phyloP scores from a whole-genome alignment of 1,284 basidiomycete species.

The Sporisorium scitamineum region DNA sequence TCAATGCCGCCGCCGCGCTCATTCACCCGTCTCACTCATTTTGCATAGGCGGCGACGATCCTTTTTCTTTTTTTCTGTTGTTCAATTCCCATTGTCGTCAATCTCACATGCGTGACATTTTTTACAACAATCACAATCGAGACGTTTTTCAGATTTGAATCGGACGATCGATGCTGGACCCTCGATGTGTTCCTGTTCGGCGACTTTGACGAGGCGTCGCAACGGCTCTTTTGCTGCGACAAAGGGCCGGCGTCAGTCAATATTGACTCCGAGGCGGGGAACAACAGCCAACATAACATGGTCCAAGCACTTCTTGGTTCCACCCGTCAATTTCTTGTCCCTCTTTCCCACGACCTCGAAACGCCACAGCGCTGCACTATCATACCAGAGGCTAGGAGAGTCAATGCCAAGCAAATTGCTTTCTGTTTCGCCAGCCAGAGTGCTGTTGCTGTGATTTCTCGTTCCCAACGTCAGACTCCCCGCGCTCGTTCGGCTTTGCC shows the following conservation, averaged over 20 bases:
- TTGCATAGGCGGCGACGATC: conserved; percentile 6
- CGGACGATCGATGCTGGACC: neutral
- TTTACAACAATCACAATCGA: neutral
- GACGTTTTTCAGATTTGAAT: neutral
- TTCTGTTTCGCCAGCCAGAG: too few relatives aligned
- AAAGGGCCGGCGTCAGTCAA: neutral
- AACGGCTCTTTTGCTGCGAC: neutral
- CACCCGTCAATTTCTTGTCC: too few relatives aligned
- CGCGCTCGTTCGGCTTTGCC: neutral
- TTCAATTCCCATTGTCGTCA: neutral
- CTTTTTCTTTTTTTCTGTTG: neutral
- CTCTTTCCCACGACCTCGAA: too few relatives aligned
- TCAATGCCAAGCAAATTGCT: too few relatives aligned
- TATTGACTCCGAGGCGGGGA: conserved; percentile 6
- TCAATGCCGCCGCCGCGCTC: neutral
- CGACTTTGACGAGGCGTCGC: neutral
- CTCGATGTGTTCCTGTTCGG: neutral
- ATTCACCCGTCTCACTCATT: neutral
- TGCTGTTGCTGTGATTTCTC: neutral
- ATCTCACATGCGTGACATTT: neutral
- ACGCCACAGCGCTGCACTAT: too few relatives aligned
- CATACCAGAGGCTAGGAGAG: too few relatives aligned
- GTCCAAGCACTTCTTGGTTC: conserved; percentile 1
- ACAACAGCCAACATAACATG: neutral
- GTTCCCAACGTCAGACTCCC: neutral